A percentile compares a stretch with the other conserved stretches of the same genome.
These are phyloP conservation scores for Cordyceps pruinosa DNA, from an alignment of 2,329 filamentous ascomycete genomes.

Conservation along the genomic window DNA sequence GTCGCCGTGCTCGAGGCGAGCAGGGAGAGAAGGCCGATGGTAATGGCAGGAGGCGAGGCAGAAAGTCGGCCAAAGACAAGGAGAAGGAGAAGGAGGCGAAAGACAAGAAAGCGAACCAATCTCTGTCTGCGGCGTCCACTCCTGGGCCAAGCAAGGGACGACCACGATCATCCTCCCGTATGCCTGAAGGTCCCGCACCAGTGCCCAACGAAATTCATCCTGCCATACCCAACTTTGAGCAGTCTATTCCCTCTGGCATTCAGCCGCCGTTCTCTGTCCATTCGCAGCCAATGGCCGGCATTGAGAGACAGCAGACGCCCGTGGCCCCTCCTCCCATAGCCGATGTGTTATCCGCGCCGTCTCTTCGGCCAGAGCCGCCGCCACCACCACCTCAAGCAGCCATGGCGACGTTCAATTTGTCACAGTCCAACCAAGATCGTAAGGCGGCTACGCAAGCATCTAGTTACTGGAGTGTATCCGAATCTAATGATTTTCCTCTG, in stretches of 20 bases:
- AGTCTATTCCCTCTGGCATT: constrained; percentile 31
- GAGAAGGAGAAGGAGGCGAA: constrained; percentile 31
- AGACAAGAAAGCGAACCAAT: constrained; percentile 33
- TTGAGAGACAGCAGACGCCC: constrained; percentile 8
- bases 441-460: constrained; percentile 55
- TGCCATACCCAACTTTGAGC: constrained; percentile 37
- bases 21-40: constrained; percentile 40
- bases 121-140: constrained; percentile 40
- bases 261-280: constrained; percentile 35
- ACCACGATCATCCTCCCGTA: constrained; percentile 49
- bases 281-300: constrained; percentile 23
- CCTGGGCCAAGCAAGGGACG: constrained; percentile 37
- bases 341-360: constrained; percentile 51
- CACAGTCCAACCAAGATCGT: constrained; percentile 40
- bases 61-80: constrained; percentile 34
- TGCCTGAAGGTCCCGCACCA: constrained; percentile 32
- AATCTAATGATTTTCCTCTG: constrained; percentile 68
- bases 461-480: constrained; percentile 83
- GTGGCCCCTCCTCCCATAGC: constrained; percentile 32
- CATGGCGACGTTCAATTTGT: constrained; percentile 45
- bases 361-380: constrained; percentile 46
- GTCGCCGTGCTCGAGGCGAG: constrained; percentile 42
- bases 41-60: constrained; percentile 30
- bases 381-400: constrained; percentile 39
- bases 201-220: constrained; percentile 34